Evolutionary conservation across 2,329 filamentous ascomycete species (phyloP).

Genomic region (Akanthomyces lecanii): DNA sequence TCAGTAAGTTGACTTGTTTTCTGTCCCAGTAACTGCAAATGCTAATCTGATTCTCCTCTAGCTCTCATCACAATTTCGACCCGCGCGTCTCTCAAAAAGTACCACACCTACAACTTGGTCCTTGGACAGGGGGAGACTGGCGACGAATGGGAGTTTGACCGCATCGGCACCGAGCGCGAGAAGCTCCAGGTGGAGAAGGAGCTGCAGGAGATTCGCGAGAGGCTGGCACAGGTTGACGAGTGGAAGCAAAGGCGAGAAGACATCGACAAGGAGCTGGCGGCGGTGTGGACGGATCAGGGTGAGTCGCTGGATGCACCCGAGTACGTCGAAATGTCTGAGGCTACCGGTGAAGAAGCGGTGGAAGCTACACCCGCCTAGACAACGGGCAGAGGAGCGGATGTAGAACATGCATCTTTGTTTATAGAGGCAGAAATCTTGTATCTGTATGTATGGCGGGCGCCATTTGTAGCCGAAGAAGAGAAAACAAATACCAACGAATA

Average conservation of each 20-base stretch:
- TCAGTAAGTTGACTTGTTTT: constrained; percentile 57
- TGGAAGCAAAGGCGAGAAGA: constrained; percentile 76
- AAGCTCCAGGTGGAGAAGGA: constrained; percentile 93
- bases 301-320: constrained; percentile 46
- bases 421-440: neutral
- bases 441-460: constrained; percentile 8
- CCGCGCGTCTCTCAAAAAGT: constrained; percentile 88
- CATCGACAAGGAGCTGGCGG: constrained; percentile 76
- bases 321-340: constrained; percentile 27
- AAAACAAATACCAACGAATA: constrained; percentile 5
- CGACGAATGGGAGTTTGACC: constrained; percentile 88
- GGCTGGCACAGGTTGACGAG: constrained; percentile 73
- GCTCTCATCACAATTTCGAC: constrained; percentile 94
- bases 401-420: constrained; percentile 8
- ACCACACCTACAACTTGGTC: constrained; percentile 86
- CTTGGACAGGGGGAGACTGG: constrained; percentile 76
- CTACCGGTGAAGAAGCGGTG: constrained; percentile 8
- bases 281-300: constrained; percentile 55
- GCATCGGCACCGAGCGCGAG: constrained; percentile 89
- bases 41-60: constrained; percentile 31
- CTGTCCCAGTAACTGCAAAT: neutral
- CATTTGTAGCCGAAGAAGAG: neutral
- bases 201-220: constrained; percentile 75
- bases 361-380: constrained; percentile 5
- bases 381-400: neutral